Percentiles rank a stretch among this genome's conserved stretches.
Evolutionary conservation across 2,329 filamentous ascomycete species (phyloP).

Genomic region (Diaporthe sp.): DNA sequence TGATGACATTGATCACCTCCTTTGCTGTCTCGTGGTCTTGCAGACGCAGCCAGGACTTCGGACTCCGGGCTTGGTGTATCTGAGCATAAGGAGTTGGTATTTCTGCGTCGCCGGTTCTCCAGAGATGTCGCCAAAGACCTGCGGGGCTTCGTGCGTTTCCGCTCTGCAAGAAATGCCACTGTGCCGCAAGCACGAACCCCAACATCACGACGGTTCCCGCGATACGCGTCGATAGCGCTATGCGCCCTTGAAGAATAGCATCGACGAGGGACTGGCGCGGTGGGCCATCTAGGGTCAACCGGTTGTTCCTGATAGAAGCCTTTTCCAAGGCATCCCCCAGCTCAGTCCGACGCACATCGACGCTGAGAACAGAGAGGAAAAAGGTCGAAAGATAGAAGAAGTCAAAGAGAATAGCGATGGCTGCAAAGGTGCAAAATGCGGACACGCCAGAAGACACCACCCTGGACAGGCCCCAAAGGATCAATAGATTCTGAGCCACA

Average conservation of each 20-base stretch:
- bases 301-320: constrained; percentile 58
- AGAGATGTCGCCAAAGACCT: constrained; percentile 47
- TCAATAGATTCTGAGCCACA: constrained; percentile 75
- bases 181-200: constrained; percentile 78
- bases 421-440: constrained; percentile 82
- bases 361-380: constrained; percentile 82
- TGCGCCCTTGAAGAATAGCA: constrained; percentile 72
- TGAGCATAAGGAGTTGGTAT: constrained; percentile 61
- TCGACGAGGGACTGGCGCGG: constrained; percentile 69
- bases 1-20: constrained; percentile 82
- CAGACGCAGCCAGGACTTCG: constrained; percentile 79
- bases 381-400: constrained; percentile 84
- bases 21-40: constrained; percentile 84
- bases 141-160: constrained; percentile 19
- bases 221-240: constrained; percentile 78
- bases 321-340: constrained; percentile 78
- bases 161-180: constrained; percentile 81
- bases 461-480: constrained; percentile 75
- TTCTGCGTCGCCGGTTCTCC: constrained; percentile 45
- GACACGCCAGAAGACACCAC: constrained; percentile 78
- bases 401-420: constrained; percentile 81
- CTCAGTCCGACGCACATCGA: constrained; percentile 82
- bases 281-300: constrained; percentile 42
- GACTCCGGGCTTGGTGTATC: constrained; percentile 81
- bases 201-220: constrained; percentile 81